Evolutionary conservation across 305 asterid species (phyloP).

Genomic region (Withania somnifera): DNA sequence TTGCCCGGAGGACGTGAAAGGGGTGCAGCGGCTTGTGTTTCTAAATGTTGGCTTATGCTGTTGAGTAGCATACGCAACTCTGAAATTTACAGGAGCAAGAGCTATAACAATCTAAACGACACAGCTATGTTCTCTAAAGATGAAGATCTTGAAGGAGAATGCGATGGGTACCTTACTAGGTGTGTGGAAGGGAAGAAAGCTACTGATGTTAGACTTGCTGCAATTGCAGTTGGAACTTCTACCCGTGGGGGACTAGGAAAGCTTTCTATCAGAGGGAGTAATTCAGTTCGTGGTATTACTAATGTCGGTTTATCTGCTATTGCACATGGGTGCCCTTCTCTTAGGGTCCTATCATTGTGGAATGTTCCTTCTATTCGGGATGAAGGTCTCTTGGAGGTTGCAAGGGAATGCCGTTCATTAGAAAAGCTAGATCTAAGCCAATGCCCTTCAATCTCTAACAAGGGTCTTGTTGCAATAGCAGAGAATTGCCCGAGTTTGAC

Average conservation of each 20-base stretch:
- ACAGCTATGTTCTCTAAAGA: conserved; percentile 19
- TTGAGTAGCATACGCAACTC: conserved; percentile 46
- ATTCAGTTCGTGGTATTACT: conserved; percentile 46
- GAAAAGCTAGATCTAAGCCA: conserved; percentile 82
- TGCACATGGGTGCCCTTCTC: conserved; percentile 85
- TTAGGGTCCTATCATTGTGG: conserved; percentile 73
- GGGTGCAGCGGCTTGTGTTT: conserved; percentile 66
- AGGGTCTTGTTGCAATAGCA: conserved; percentile 55
- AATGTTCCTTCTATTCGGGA: conserved; percentile 56
- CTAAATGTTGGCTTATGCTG: conserved; percentile 72
- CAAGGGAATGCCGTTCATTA: conserved; percentile 62
- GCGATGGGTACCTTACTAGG: conserved; percentile 72
- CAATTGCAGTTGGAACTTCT: conserved; percentile 80
- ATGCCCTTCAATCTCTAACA: conserved; percentile 59
- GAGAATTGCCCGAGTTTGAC: conserved; percentile 53
- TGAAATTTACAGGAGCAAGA: conserved; percentile 39
- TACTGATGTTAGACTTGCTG: conserved; percentile 70
- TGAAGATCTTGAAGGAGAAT: conserved; percentile 50
- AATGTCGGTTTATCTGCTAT: conserved; percentile 56
- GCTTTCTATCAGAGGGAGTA: conserved; percentile 64
- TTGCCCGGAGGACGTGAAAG: conserved; percentile 57
- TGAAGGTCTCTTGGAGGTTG: conserved; percentile 65
- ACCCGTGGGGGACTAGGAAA: conserved; percentile 93
- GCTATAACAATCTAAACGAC: conserved; percentile 2
- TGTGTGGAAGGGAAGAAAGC: conserved; percentile 89